Conservation (phyloP, 495 filamentous ascomycete species). For the Hypoxylon subgilvum region DNA sequence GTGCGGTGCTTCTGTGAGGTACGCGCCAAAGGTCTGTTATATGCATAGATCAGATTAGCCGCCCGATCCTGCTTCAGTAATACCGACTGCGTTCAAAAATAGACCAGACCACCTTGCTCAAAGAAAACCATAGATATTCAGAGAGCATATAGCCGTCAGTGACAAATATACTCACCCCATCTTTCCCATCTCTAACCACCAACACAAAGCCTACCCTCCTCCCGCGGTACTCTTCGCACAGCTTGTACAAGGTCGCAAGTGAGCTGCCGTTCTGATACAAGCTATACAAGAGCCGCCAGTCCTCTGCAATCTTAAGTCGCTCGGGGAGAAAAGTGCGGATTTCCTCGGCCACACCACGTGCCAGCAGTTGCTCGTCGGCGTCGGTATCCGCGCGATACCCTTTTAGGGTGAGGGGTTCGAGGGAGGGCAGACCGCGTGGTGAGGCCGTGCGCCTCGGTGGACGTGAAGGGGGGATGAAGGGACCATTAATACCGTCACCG, state of each 20-base stretch:
- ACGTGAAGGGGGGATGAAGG: conserved; percentile 45
- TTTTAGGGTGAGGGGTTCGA: conserved; percentile 51
- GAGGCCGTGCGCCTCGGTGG: conserved; percentile 41
- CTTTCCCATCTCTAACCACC: conserved; percentile 76
- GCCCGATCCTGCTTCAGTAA: neutral
- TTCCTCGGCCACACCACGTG: conserved; percentile 82
- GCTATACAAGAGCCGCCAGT: conserved; percentile 85
- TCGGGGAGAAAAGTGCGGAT: conserved; percentile 88
- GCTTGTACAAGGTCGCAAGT: conserved; percentile 83
- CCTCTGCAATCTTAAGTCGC: conserved; percentile 82
- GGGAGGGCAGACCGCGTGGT: conserved; percentile 50
- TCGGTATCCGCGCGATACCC: conserved; percentile 51
- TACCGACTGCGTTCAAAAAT: neutral
- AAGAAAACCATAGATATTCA: neutral
- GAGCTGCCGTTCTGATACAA: conserved; percentile 93
- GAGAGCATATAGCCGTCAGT: neutral
- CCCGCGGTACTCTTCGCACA: conserved; percentile 65
- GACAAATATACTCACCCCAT: conserved; percentile 62
- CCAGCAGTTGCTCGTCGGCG: conserved; percentile 60
- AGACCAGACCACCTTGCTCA: neutral
- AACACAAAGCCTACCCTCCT: conserved; percentile 84
- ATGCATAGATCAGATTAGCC: neutral
- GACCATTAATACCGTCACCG: conserved; percentile 48
- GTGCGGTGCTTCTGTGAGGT: conserved; percentile 85
- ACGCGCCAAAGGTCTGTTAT: conserved; percentile 83